Base-by-base conservation (phyloP, 257 asterid species). In the Anisodus tanguticus region DNA sequence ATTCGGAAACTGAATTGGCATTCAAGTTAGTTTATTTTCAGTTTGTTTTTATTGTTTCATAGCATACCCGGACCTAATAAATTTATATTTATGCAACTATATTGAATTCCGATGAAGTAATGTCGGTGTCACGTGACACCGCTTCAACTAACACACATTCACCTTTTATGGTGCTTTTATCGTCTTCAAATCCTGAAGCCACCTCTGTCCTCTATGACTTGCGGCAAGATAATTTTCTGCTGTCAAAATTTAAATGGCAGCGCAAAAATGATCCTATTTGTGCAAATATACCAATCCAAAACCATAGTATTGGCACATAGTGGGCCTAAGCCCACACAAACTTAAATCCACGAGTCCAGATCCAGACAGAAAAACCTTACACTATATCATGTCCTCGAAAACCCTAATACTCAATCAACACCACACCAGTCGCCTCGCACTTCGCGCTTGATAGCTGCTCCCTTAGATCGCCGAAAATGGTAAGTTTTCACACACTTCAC, bases 381-480 rank as follows among this genome's bases (percentile, higher is more conserved):
- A 4, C 69, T 78, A 84, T 84, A 62, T 53, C 22, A 63, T 9
- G 55, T 10, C 15, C 66, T 49, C 55, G 8, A 13, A 67, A 67
- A 68, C 80, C 85, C 68, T 82, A 81, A 64, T 6, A 43, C 62
- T 43, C 77, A 45, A 22, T 47, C 10, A n/a, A 39, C 41, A 31
- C 4, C 58, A 57, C 58, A 6, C 70, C 60, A 53, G 11, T 7
- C 2, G 41, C 41, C 39, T 35, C 43, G 22, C 59, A 59, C 83
- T 80, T 59, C 2, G 54, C n/a, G 54, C 58, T 45, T 37, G 58
- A 8, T 57, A 58, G 45, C 79, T 15, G 66, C 71, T 26, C 16
- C 83, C 49, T 37, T 64, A 82, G 35, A 74, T 77, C 83, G 76
- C 8, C 66, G 78, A 78, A 82, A 54, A 86, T 86, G 88, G 88